Evolutionary conservation across 1,284 basidiomycete species (phyloP), one percentile per base, ranked within the genome.

Genomic region (Cryptococcus wingfieldii): DNA sequence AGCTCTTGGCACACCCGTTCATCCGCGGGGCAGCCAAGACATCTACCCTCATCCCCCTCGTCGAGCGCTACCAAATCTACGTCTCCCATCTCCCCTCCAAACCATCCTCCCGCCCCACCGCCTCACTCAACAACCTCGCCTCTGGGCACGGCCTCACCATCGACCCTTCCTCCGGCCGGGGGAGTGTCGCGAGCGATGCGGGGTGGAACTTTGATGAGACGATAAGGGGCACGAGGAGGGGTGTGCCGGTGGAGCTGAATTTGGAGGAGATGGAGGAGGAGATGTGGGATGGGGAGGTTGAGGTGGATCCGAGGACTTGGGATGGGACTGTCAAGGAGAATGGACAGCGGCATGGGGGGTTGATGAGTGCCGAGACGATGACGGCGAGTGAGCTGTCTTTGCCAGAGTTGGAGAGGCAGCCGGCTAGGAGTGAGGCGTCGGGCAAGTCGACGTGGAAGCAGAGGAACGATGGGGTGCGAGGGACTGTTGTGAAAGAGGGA

Each of bases 1-100:
- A 96, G 61, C 83, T 99, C 16, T 83, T 98, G 3, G 86, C 89
- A 64, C 95, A 98, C 72, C 84, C 86, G 23, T 99, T 98, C 79
- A 89, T 99, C 77, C 84, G 85, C 59, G 81, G 81, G 47, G 93
- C 93, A 18, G 82, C 84, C 54, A 87, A 87, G 71, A 94, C 90
- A 0, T 83, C 85, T 3, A 85, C 85, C 68, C 83, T 98, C 12
- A 86, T 86, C 0, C 89, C 95, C 65, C 82, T 98, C 37, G 89
- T 91, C 60, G 88, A 94, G 66, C 83, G 89, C 18, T 78, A 89
- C 71, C 84, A 89, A 37, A 49, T 51, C 6, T 59, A 54, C 66
- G 25, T 51, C 31, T 49, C 64, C 13, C 39, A 52, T 10, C 47
- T 45, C 25, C 55, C 60, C 10, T 47, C 56, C 38, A 50, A 37